Conservation (phyloP, 2,329 filamentous ascomycete species). For the Xylaria sp. region DNA sequence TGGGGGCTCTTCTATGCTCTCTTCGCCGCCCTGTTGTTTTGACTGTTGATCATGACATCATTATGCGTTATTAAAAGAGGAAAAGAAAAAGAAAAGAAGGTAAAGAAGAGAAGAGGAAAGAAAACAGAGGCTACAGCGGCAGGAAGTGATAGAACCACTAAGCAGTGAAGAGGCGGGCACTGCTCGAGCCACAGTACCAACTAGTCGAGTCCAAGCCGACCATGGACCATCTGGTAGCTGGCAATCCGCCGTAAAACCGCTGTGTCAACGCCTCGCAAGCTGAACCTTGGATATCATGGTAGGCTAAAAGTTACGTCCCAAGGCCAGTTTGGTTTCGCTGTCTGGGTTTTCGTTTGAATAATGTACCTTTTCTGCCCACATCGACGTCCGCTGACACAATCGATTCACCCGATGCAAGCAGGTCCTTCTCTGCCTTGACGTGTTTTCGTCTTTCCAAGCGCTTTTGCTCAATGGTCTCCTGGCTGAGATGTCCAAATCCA, state of each 20-base stretch:
- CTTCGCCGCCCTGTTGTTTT: constrained; percentile 20
- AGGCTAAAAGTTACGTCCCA: constrained; percentile 4
- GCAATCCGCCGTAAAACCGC: background rate
- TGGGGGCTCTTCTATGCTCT: background rate
- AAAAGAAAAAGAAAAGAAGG: background rate
- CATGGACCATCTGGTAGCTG: background rate
- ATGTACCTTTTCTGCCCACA: constrained; percentile 56
- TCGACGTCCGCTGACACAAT: constrained; percentile 51
- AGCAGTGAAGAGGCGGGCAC: background rate
- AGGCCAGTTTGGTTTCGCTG: constrained; percentile 50
- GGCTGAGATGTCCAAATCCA: constrained; percentile 83
- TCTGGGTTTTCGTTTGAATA: constrained; percentile 56
- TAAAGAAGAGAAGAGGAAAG: constrained; percentile 6
- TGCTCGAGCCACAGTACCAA: background rate
- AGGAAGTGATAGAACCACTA: background rate
- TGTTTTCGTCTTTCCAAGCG: constrained; percentile 73
- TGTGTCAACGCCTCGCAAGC: background rate
- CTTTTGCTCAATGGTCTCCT: constrained; percentile 82
- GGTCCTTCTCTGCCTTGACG: constrained; percentile 60
- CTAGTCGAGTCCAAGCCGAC: background rate
- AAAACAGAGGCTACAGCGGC: background rate
- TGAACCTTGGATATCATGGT: background rate
- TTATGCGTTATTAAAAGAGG: constrained; percentile 31
- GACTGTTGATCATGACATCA: constrained; percentile 30
- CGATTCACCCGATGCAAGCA: constrained; percentile 45